These are phyloP conservation scores for Leccinellum luteum DNA, from an alignment of 768 basidiomycete genomes.

Conservation along the genomic window DNA sequence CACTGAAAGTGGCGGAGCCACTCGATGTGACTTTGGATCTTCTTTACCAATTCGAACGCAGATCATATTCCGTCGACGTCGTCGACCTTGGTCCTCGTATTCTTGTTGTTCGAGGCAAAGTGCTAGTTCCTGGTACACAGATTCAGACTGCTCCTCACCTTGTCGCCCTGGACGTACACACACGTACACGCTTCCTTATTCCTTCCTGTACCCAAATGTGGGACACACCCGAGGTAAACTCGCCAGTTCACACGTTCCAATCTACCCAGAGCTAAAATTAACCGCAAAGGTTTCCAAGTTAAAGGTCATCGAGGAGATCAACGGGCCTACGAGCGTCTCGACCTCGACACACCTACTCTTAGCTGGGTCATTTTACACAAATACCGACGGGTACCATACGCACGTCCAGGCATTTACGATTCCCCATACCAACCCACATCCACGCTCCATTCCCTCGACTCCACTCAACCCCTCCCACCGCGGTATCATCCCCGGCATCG, in stretches of 20 bases:
- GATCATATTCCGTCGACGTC: background rate
- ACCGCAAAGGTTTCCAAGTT: background rate
- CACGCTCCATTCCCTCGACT: background rate
- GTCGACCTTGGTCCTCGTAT: constrained; percentile 18
- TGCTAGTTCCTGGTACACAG: background rate
- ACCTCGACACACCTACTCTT: constrained; percentile 22
- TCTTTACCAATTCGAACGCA: constrained; percentile 12
- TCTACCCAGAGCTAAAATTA: background rate
- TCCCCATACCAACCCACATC: background rate
- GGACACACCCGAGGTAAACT: constrained; percentile 3
- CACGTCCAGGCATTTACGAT: constrained; percentile 14
- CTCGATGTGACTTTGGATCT: constrained; percentile 9
- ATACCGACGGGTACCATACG: constrained; percentile 1
- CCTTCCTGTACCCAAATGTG: background rate
- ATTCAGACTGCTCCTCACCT: background rate
- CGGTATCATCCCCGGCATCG: constrained; percentile 4
- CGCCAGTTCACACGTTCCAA: background rate
- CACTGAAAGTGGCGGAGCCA: constrained; percentile 1
- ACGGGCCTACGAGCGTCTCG: constrained; percentile 6
- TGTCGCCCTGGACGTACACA: constrained; percentile 17
- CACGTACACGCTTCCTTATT: constrained; percentile 4
- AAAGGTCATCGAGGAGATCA: background rate
- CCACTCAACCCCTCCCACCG: constrained; percentile 10
- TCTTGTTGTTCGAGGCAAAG: constrained; percentile 3
- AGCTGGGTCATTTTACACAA: background rate